A percentile compares a stretch with the other conserved stretches of the same genome.
Evolutionary conservation across 2,329 filamentous ascomycete genomes (phyloP).

Genomic region (Trichoderma sp.): DNA sequence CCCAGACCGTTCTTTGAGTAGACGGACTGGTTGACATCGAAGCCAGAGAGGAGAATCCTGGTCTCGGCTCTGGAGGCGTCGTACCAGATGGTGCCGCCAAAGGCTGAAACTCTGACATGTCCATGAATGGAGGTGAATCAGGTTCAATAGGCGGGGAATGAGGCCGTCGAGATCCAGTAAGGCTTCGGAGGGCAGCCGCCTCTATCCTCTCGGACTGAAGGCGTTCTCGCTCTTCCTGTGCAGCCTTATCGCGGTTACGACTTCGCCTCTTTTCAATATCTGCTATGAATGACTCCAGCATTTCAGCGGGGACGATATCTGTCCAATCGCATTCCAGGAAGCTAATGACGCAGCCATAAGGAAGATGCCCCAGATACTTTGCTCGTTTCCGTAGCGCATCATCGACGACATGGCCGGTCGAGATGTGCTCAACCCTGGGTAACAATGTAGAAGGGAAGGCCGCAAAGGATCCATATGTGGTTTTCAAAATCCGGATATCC

Average conservation of each 20-base stretch:
- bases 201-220: slow-evolving; percentile 80
- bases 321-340: slow-evolving; percentile 96
- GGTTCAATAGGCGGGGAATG: slow-evolving; percentile 45
- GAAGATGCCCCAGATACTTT: slow-evolving; percentile 86
- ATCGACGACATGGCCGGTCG: slow-evolving; percentile 84
- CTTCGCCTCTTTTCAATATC: slow-evolving; percentile 79
- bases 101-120: slow-evolving; percentile 68
- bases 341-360: slow-evolving; percentile 85
- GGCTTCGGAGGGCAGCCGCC: slow-evolving; percentile 66
- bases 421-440: slow-evolving; percentile 86
- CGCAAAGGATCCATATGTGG: slow-evolving; percentile 82
- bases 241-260: slow-evolving; percentile 79
- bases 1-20: slow-evolving; percentile 83
- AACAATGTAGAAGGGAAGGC: slow-evolving; percentile 83
- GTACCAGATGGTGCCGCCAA: slow-evolving; percentile 55
- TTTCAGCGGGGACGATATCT: slow-evolving; percentile 76
- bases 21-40: slow-evolving; percentile 82
- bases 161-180: slow-evolving; percentile 46
- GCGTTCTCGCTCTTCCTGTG: slow-evolving; percentile 83
- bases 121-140: slow-evolving; percentile 47
- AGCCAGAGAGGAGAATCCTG: slow-evolving; percentile 70
- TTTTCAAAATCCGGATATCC: slow-evolving; percentile 89
- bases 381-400: slow-evolving; percentile 80
- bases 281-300: slow-evolving; percentile 73
- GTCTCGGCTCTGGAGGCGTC: slow-evolving; percentile 60